phyloP scores from a whole-genome alignment of 2,329 filamentous ascomycete genomes.

The Parastagonospora avenae region DNA sequence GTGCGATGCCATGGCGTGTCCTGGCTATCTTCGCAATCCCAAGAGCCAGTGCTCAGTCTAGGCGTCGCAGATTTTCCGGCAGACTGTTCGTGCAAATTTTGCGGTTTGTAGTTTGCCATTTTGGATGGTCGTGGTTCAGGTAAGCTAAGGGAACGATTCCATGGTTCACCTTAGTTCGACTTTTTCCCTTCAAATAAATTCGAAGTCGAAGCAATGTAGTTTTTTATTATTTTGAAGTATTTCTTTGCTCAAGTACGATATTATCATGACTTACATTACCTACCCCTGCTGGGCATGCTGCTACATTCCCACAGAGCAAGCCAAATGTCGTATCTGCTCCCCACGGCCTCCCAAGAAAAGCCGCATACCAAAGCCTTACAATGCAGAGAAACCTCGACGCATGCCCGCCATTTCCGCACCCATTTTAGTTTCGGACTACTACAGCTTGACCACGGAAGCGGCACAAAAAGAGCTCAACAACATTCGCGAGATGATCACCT shows the following conservation, averaged over 20 bases:
- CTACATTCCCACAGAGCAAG: not conserved
- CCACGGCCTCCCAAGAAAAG: not conserved
- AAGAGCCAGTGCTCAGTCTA: not conserved
- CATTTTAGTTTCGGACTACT: not conserved
- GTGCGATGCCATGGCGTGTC: constrained; percentile 1
- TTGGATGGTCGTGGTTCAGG: no score
- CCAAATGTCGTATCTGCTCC: not conserved
- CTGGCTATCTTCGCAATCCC: no score
- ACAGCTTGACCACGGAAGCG: not conserved
- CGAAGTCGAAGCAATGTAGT: not conserved
- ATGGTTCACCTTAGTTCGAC: no score
- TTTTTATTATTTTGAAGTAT: not conserved
- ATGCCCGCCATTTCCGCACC: not conserved
- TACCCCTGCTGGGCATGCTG: constrained; percentile 4
- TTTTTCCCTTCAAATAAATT: no score
- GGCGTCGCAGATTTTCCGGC: no score
- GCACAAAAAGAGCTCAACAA: not conserved
- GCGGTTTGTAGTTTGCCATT: no score
- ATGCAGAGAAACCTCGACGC: not conserved
- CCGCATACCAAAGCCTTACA: not conserved
- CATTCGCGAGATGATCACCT: not conserved
- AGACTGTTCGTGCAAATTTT: no score
- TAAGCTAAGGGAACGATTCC: no score
- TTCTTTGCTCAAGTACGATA: not conserved
- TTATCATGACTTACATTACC: not conserved